Base-by-base conservation (phyloP, 2,329 filamentous ascomycete species). In the Aspergillus tanneri region DNA sequence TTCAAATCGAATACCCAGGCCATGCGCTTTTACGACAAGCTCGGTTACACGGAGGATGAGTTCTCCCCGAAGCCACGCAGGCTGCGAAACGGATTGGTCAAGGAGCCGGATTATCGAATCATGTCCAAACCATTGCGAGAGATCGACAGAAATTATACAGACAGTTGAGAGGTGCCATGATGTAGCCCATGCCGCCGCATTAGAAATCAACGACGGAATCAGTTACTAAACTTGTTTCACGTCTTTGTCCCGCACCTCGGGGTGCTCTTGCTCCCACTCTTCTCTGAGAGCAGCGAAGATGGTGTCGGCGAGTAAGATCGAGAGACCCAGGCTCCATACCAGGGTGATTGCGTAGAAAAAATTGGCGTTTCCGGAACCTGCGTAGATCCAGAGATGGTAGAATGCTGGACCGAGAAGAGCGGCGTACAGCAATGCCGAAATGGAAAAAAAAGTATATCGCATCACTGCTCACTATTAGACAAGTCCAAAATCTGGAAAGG, bases 271-370 rank as follows among this genome's bases (percentile, higher is more conserved):
- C 69, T 99, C 93, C 85, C 90, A 90, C 69, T 99, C 93, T 61
- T 99, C 93, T 50, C 93, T 77, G 52, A 99, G 74, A 5, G 91
- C 84, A 0, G 93, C 90, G 72, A 95, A 97, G 2, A 96, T 77
- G 44, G 90, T 78, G 66, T 99, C 93, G 9, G 88, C 90, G 5
- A 97, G 81, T 23, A 99, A 74, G 53, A 99, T 78, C 28, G 90
- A 91, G 58, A 95, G 79, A 0, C 90, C 93, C 19, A 99, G 70
- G 65, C 90, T 95, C 93, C 93, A 99, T 0, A 99, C 93, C n/a
- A 99, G 75, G 0, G 93, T 99, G 61, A 99, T 97, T 56, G 93
- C 93, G 66, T 99, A 99, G 74, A 99, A 99, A 74, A 99, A 99
- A 68, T 99, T 99, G 50, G 93, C 93, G 63, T 99, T 99, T 22